These are phyloP conservation scores for Tympanopsis confertula DNA, from an alignment of 2,329 filamentous ascomycete species.

Conservation along the genomic window DNA sequence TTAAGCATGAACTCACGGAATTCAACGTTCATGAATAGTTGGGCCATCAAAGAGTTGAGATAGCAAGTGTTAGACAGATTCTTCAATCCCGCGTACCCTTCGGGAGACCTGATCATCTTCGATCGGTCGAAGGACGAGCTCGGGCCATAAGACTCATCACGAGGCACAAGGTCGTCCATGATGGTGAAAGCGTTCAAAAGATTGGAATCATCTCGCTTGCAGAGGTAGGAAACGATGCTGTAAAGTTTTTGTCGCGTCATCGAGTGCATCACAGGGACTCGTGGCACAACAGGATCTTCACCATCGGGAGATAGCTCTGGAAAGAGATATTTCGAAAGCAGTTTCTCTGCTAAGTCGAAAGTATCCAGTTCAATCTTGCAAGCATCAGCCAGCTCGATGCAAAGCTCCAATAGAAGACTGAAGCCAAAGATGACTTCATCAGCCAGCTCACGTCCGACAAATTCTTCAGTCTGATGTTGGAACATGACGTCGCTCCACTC, in stretches of 20 bases:
- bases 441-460: not conserved
- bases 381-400: not conserved
- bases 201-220: constrained; percentile 17
- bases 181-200: constrained; percentile 5
- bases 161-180: constrained; percentile 14
- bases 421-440: not conserved
- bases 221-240: constrained; percentile 24
- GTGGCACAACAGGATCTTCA: not conserved
- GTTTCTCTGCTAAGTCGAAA: not conserved
- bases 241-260: constrained; percentile 36
- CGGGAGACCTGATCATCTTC: constrained; percentile 60
- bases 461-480: not conserved
- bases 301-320: not conserved
- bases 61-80: constrained; percentile 97
- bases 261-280: constrained; percentile 34
- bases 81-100: constrained; percentile 74
- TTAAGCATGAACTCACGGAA: constrained; percentile 78
- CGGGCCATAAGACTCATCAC: constrained; percentile 50
- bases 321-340: not conserved
- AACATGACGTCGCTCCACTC: not conserved
- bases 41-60: constrained; percentile 84
- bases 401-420: not conserved
- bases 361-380: not conserved
- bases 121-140: constrained; percentile 50
- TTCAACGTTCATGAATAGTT: constrained; percentile 87